These are phyloP conservation scores for Capsella rubella DNA, from an alignment of 441 rosid genomes.

Conservation along the genomic window DNA sequence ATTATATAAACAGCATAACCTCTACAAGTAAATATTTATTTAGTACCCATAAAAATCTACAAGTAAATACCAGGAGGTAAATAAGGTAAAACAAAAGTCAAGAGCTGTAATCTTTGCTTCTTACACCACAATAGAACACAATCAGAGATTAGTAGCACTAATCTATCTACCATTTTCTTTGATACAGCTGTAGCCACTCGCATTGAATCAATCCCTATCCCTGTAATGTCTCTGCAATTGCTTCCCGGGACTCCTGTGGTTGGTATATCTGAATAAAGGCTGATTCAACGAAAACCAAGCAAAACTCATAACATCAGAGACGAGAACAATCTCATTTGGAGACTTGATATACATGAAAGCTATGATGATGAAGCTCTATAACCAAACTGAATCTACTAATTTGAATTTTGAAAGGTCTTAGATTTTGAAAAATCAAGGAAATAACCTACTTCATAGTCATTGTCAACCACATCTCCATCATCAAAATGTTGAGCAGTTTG, in stretches of 20 bases:
- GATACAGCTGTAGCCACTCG: background rate
- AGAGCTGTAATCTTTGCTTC: background rate
- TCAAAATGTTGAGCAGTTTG: conserved; percentile 31
- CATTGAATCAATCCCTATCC: conserved; percentile 20
- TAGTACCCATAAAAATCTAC: background rate
- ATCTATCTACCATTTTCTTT: conserved; percentile 14
- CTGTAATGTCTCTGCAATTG: conserved; percentile 13
- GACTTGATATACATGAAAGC: background rate
- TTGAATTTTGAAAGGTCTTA: conserved; percentile 5
- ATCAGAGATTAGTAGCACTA: conserved; percentile 5
- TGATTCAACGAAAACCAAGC: conserved; percentile 27
- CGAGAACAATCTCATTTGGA: conserved; percentile 5
- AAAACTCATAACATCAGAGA: conserved; percentile 17
- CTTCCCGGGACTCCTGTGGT: conserved; percentile 20
- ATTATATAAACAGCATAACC: conserved; percentile 3
- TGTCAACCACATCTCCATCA: conserved; percentile 30
- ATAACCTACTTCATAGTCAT: conserved; percentile 27
- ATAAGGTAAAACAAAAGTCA: conserved; percentile 8
- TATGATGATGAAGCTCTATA: conserved; percentile 9
- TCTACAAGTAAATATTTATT: too few species aligned
- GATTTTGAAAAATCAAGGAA: conserved; percentile 1
- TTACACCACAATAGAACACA: conserved; percentile 20
- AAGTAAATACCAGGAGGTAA: conserved; percentile 2
- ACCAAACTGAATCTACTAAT: conserved; percentile 8
- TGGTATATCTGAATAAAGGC: background rate